A percentile compares a stretch with the other conserved stretches of the same genome.
phyloP scores from a whole-genome alignment of 2,329 filamentous ascomycete genomes.

The Apiospora koreana region DNA sequence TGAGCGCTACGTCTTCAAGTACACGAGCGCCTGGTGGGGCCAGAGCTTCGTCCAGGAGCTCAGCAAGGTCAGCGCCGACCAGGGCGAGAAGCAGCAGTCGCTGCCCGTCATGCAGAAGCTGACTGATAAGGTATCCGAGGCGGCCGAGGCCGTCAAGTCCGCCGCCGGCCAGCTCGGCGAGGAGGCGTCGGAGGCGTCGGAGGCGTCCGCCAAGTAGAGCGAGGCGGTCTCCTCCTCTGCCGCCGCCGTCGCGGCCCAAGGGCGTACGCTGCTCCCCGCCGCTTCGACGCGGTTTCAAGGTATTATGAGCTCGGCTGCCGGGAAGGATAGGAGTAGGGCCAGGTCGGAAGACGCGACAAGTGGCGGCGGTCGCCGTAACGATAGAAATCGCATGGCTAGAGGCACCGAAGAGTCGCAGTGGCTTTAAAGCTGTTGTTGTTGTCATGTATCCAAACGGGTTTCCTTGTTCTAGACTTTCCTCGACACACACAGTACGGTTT shows the following conservation, averaged over 20 bases:
- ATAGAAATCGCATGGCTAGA: background rate
- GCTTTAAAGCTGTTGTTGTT: slow-evolving; percentile 1
- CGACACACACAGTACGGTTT: background rate
- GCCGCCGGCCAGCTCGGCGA: slow-evolving; percentile 1
- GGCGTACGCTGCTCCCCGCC: slow-evolving; percentile 1
- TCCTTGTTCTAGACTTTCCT: background rate
- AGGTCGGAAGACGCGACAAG: background rate
- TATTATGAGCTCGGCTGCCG: background rate
- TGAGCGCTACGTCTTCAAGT: slow-evolving; percentile 94
- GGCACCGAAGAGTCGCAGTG: slow-evolving; percentile 15
- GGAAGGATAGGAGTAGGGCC: background rate
- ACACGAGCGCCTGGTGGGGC: slow-evolving; percentile 97
- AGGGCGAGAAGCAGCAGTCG: slow-evolving; percentile 24
- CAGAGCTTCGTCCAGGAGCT: slow-evolving; percentile 89
- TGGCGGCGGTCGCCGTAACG: background rate
- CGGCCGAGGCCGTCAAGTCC: background rate
- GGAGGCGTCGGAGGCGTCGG: background rate
- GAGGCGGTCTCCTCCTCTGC: background rate
- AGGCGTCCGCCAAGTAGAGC: slow-evolving; percentile 1
- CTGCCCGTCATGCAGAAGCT: slow-evolving; percentile 8
- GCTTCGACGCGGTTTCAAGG: background rate
- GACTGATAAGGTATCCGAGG: slow-evolving; percentile 5
- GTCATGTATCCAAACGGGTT: background rate
- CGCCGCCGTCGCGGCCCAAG: background rate
- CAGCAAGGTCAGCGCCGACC: slow-evolving; percentile 48